Evolutionary conservation across 78 protist species (phyloP).

Genomic region (Diacronema lutheri): DNA sequence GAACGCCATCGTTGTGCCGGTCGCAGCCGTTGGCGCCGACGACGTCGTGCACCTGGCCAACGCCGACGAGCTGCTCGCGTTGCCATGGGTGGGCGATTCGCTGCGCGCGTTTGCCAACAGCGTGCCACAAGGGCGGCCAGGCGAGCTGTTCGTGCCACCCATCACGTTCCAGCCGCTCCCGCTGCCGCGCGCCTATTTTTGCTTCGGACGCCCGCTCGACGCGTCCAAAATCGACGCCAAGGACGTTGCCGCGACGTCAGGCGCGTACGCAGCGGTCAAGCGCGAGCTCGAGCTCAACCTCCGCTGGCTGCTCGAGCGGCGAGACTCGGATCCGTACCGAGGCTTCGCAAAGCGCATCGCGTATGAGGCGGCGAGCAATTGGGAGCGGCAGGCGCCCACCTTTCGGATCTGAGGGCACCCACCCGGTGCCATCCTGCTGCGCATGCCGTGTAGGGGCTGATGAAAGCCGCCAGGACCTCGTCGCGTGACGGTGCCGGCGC

Average conservation of each 20-base stretch:
- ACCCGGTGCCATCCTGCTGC: no score
- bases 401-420: neutral
- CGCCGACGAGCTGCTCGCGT: neutral
- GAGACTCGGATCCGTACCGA: neutral
- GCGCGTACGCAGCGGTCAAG: neutral
- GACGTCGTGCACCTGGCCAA: neutral
- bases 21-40: slow-evolving; percentile 18
- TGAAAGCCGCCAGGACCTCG: no score
- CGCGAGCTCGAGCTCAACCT: neutral
- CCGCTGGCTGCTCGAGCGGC: neutral
- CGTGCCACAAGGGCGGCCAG: neutral
- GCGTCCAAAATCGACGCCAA: neutral
- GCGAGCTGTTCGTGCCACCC: slow-evolving; percentile 1
- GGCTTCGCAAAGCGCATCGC: neutral
- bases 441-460: no score
- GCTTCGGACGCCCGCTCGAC: neutral
- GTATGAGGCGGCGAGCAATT: slow-evolving; percentile 5
- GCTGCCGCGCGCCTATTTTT: neutral
- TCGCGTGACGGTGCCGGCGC: no score
- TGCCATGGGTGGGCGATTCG: neutral
- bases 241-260: neutral
- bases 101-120: neutral
- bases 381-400: neutral
- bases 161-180: neutral
- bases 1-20: neutral